Evolutionary conservation across 2,329 filamentous ascomycete species (phyloP).

Genomic region (Arthrinium phaeospermum): DNA sequence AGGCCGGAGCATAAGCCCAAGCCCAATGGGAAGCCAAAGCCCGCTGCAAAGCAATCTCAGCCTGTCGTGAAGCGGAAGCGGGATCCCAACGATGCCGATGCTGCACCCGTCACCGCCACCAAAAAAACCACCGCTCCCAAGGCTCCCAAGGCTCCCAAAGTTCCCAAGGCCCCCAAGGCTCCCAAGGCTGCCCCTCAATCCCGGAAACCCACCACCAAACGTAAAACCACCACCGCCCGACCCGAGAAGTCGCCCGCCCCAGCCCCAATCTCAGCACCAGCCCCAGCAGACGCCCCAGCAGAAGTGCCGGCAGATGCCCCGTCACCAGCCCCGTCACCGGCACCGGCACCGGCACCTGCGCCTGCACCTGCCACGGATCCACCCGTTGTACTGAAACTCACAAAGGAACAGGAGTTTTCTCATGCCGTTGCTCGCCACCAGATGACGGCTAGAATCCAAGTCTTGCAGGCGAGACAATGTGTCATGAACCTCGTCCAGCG

Average conservation of each 20-base stretch:
- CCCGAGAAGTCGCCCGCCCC: not conserved
- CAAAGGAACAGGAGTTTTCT: conserved; percentile 4
- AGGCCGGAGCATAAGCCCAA: conserved; percentile 18
- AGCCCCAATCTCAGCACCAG: not conserved
- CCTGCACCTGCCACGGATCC: not conserved
- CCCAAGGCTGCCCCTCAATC: not conserved
- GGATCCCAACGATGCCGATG: not conserved
- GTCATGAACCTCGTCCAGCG: conserved; percentile 3
- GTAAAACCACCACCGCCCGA: not conserved
- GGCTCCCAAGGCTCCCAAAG: not conserved
- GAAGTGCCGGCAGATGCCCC: not conserved
- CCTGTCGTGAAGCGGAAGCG: conserved; percentile 14
- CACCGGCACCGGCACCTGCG: not conserved
- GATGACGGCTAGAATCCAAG: conserved; percentile 17
- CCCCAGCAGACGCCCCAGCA: not conserved
- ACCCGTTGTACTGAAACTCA: not conserved
- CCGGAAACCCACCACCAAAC: not conserved
- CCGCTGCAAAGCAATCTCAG: not conserved
- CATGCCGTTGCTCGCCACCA: conserved; percentile 19
- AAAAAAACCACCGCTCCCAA: not conserved
- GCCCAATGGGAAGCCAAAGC: not conserved
- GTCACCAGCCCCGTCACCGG: not conserved
- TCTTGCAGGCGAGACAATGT: conserved; percentile 15
- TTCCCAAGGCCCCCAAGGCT: not conserved
- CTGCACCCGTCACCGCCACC: not conserved